phyloP scores from a whole-genome alignment of 208 protist genomes.

The Leptomonas pyrrhocoris region DNA sequence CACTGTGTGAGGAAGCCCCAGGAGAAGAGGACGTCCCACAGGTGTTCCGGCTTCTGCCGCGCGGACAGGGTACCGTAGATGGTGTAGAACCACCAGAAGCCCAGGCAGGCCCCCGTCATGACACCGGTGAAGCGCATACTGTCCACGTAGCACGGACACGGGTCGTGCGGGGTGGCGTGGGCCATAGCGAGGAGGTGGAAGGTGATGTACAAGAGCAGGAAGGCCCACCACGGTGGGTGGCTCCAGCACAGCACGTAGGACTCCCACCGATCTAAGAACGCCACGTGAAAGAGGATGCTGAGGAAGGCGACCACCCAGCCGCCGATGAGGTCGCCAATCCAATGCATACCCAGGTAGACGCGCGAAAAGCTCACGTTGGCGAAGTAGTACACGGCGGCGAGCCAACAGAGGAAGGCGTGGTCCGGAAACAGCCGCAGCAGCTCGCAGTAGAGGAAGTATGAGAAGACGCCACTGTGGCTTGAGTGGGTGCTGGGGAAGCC shows the following conservation, averaged over 20 bases:
- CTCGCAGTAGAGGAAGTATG: constrained; percentile 54
- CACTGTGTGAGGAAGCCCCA: constrained; percentile 47
- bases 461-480: constrained; percentile 58
- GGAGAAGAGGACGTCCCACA: constrained; percentile 33
- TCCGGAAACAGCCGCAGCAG: constrained; percentile 44
- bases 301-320: constrained; percentile 47
- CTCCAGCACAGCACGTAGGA: constrained; percentile 21
- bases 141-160: constrained; percentile 79
- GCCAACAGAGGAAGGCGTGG: constrained; percentile 43
- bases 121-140: constrained; percentile 67
- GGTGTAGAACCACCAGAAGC: constrained; percentile 39
- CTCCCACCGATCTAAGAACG: constrained; percentile 48
- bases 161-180: constrained; percentile 62
- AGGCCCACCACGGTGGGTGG: constrained; percentile 39
- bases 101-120: constrained; percentile 45
- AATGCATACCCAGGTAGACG: constrained; percentile 80
- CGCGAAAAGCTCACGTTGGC: constrained; percentile 64
- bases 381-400: constrained; percentile 43
- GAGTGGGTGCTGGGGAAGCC: constrained; percentile 78
- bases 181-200: constrained; percentile 46
- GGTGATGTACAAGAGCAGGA: constrained; percentile 34
- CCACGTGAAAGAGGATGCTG: constrained; percentile 47
- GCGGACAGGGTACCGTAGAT: constrained; percentile 35
- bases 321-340: constrained; percentile 67
- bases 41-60: constrained; percentile 17